Base-by-base conservation (phyloP, 148 eudicot genomes). In the Suaeda aralocaspica region DNA sequence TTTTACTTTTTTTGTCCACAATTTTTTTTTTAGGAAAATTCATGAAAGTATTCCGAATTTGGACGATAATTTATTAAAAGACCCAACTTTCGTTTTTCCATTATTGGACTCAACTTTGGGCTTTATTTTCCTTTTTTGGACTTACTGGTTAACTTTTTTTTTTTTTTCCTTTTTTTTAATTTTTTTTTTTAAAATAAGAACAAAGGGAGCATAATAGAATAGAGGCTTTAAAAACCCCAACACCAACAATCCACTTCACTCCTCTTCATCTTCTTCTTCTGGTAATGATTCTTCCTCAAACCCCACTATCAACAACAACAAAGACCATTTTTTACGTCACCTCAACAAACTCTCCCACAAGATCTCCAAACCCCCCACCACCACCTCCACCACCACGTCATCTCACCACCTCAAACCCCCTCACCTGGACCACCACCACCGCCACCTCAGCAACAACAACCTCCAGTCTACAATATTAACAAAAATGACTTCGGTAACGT, bases 381-480 rank as follows among this genome's bases (percentile, higher is more conserved):
- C 1, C 68, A 36, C 8, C n/a, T 1, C 74, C 48, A 24, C 36
- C 59, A 0, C 65, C 29, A 18, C 65, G 44, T 24, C 79, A 34
- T 24, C 67, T 34, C 24, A 49, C 3, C 5, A 9, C 57, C 1
- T 50, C 28, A 24, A 64, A 36, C 25, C 33, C 56, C 51, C 56
- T 19, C 29, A 29, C 5, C 30, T 21, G 22, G 34, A 68, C n/a
- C 69, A 0, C 59, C 65, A 0, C 65, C 19, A 1, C 70, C 30
- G 1, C 77, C 36, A 19, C 66, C 70, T 0, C 69, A 62, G 4
- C 67, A 49, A 14, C 72, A 68, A 34, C 74, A 36, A 14, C 99
- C 98, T 1, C 98, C 98, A 22, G 98, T 94, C 2, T 94, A 86
- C 77, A 94, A 91, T 78, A 87, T 94, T 77, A 87, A 78, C 80